Conservation (phyloP, 2,329 filamentous ascomycete genomes). For the Botrytis fabae region DNA sequence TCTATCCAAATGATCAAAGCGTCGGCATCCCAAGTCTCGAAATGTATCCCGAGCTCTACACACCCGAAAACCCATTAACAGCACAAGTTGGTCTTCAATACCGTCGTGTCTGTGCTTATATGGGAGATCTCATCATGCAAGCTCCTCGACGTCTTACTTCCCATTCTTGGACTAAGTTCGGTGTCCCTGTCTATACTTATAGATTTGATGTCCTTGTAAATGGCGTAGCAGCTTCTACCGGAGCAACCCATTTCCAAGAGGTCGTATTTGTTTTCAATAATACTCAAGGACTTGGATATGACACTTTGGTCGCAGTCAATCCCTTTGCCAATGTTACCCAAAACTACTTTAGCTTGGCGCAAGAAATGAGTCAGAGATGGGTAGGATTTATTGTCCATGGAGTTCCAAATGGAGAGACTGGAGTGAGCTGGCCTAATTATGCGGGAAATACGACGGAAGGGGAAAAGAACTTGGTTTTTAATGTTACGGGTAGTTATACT, state of each 20-base stretch:
- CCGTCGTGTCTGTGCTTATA: slow-evolving; percentile 25
- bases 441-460: neutral
- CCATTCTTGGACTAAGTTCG: slow-evolving; percentile 25
- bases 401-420: slow-evolving; percentile 23
- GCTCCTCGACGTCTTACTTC: slow-evolving; percentile 24
- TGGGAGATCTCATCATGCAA: slow-evolving; percentile 27
- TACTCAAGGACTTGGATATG: slow-evolving; percentile 48
- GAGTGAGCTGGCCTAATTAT: slow-evolving; percentile 1
- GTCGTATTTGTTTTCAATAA: slow-evolving; percentile 58
- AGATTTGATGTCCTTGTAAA: slow-evolving; percentile 47
- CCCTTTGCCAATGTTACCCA: neutral
- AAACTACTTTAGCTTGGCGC: slow-evolving; percentile 18
- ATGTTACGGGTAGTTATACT: neutral
- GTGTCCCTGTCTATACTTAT: slow-evolving; percentile 42
- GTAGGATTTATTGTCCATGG: slow-evolving; percentile 24
- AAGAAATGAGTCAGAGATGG: slow-evolving; percentile 26
- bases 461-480: slow-evolving; percentile 15
- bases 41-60: slow-evolving; percentile 30
- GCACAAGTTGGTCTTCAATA: slow-evolving; percentile 42
- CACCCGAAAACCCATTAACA: slow-evolving; percentile 25
- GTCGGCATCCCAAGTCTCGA: slow-evolving; percentile 48
- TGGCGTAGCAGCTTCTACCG: slow-evolving; percentile 34
- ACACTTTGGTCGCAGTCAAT: slow-evolving; percentile 39
- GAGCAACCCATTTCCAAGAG: slow-evolving; percentile 49
- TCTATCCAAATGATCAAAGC: slow-evolving; percentile 53